Evolutionary conservation across 176 grass and related monocot species (phyloP).

Genomic region (Pontederia crassipes): DNA sequence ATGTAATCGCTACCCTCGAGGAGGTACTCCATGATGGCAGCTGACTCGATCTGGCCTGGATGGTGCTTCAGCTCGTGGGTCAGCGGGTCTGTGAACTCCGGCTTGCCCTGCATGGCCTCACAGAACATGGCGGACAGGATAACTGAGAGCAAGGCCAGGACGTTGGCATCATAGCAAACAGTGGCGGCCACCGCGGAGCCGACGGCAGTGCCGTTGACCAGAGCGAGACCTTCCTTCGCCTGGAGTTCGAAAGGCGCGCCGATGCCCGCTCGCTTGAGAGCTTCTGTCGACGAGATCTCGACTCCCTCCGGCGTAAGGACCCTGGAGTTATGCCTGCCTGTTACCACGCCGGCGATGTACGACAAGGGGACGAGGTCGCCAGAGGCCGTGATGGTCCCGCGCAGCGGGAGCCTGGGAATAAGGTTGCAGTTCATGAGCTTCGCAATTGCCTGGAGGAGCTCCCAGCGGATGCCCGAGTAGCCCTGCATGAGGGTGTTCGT

Average conservation of each 20-base stretch:
- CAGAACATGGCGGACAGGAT: no score
- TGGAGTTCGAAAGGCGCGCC: background rate
- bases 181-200: no score
- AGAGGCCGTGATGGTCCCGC: background rate
- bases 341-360: background rate
- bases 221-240: no score
- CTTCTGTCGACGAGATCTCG: background rate
- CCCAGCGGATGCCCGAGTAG: background rate
- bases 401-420: background rate
- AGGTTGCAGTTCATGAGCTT: background rate
- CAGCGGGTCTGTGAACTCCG: no score
- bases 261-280: background rate
- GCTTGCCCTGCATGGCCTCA: no score
- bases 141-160: no score
- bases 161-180: no score
- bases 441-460: background rate
- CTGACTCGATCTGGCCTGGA: no score
- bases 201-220: no score
- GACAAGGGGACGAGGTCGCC: background rate
- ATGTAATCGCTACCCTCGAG: no score
- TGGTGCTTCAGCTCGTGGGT: no score
- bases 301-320: background rate
- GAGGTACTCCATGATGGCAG: no score
- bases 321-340: background rate
- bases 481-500: background rate